These are phyloP conservation scores for Triglochin maritima DNA, from an alignment of 106 monocot genomes.

Conservation along the genomic window DNA sequence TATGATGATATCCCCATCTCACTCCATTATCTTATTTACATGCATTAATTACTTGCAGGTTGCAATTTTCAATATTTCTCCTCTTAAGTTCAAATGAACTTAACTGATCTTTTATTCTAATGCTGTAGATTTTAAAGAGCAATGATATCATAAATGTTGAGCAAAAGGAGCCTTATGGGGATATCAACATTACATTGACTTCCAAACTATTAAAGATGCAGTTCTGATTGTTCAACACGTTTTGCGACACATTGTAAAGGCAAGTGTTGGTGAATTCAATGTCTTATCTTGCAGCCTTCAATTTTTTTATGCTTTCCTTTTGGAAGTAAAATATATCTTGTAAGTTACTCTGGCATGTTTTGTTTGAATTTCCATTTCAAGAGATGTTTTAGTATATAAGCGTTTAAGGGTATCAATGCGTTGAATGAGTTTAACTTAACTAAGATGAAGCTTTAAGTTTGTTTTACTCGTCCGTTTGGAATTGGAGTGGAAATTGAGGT, in stretches of 20 bases:
- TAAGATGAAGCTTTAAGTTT: no score
- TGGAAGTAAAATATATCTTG: no score
- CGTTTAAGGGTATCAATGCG: no score
- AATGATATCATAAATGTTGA: slow-evolving; percentile 44
- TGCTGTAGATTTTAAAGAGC: slow-evolving; percentile 47
- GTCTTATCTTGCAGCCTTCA: no score
- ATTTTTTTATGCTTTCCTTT: no score
- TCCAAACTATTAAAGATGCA: slow-evolving; percentile 26
- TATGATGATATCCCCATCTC: not conserved
- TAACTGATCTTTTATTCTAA: not conserved
- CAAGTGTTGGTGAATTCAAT: no score
- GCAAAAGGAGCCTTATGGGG: slow-evolving; percentile 69
- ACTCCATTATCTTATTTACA: not conserved
- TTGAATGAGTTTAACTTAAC: no score
- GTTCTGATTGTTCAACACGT: slow-evolving; percentile 13
- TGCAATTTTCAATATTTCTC: not conserved
- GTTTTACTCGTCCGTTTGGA: no score
- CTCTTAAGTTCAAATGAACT: not conserved
- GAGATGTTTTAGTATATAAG: no score
- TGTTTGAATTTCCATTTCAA: no score
- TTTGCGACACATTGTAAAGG: not conserved
- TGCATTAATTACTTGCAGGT: slow-evolving; percentile 2
- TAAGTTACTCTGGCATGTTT: no score
- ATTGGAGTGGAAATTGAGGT: no score
- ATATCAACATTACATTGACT: slow-evolving; percentile 48